phyloP scores from a whole-genome alignment of 495 filamentous ascomycete genomes.

The Rostrohypoxylon terebratum region DNA sequence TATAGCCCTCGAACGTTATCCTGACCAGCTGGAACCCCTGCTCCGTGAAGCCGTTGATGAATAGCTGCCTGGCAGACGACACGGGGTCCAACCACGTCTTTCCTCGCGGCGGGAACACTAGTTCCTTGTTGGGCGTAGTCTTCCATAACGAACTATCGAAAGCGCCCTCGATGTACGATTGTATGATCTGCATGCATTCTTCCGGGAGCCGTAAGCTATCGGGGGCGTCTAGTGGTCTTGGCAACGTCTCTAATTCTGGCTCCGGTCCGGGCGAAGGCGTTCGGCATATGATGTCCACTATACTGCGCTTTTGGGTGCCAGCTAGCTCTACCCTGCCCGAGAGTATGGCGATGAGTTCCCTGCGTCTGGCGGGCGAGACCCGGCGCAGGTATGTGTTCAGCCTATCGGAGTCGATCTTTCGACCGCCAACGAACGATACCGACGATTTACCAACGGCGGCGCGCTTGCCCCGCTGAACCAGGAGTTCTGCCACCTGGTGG shows the following conservation, averaged over 20 bases:
- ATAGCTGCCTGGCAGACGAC: conserved; percentile 35
- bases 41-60: conserved; percentile 36
- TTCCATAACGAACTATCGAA: conserved; percentile 34
- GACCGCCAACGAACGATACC: conserved; percentile 61
- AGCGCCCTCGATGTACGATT: conserved; percentile 36
- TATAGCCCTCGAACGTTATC: conserved; percentile 36
- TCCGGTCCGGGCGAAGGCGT: conserved; percentile 40
- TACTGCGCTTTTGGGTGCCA: conserved; percentile 23
- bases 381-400: conserved; percentile 47
- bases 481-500: conserved; percentile 40
- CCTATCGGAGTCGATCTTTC: conserved; percentile 54
- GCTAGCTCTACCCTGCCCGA: conserved; percentile 1
- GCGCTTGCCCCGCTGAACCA: conserved; percentile 33
- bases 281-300: conserved; percentile 41
- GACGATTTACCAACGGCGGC: conserved; percentile 50
- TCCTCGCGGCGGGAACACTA: conserved; percentile 28
- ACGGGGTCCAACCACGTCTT: conserved; percentile 38
- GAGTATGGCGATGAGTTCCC: conserved; percentile 30
- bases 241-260: conserved; percentile 10
- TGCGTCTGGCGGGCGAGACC: conserved; percentile 30
- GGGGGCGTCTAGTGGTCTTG: conserved; percentile 33
- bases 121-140: conserved; percentile 12
- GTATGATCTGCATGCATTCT: conserved; percentile 45
- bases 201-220: conserved; percentile 41
- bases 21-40: conserved; percentile 39